Percentiles rank a stretch among this genome's conserved stretches.
phyloP scores from a whole-genome alignment of 2,329 filamentous ascomycete genomes.

The Ascochyta fabae region DNA sequence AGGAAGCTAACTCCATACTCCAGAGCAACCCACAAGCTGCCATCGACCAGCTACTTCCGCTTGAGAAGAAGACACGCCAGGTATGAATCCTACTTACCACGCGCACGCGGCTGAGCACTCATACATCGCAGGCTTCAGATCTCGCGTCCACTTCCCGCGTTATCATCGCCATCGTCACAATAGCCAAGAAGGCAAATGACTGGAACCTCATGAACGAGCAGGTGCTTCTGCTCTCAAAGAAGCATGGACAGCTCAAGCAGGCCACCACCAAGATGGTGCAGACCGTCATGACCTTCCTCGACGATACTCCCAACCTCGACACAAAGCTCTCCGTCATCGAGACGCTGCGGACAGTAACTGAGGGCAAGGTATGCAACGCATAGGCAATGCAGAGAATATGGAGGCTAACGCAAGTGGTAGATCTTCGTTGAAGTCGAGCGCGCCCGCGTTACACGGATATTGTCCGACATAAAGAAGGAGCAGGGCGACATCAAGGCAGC shows the following conservation, averaged over 20 bases:
- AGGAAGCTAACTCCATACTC: conserved; percentile 25
- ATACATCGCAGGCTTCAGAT: conserved; percentile 78
- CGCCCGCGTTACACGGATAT: conserved; percentile 89
- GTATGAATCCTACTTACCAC: conserved; percentile 55
- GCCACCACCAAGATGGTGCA: conserved; percentile 99
- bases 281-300: conserved; percentile 89
- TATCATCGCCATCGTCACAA: conserved; percentile 85
- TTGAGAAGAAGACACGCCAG: conserved; percentile 98
- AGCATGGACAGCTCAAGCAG: conserved; percentile 99
- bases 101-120: conserved; percentile 25
- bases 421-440: conserved; percentile 99
- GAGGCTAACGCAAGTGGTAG: conserved; percentile 51
- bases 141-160: conserved; percentile 92
- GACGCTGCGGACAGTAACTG: conserved; percentile 92
- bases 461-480: conserved; percentile 96
- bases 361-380: conserved; percentile 75
- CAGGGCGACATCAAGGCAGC: conserved; percentile 92
- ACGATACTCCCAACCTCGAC: conserved; percentile 82
- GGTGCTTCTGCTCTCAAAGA: conserved; percentile 94
- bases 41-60: conserved; percentile 86
- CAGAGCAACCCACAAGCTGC: conserved; percentile 81
- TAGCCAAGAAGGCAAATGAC: conserved; percentile 91
- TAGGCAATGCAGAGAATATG: background rate
- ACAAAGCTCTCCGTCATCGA: conserved; percentile 94
- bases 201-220: conserved; percentile 98